These are phyloP conservation scores for Spathaspora arborariae DNA, from an alignment of 805 yeast species.

Conservation along the genomic window DNA sequence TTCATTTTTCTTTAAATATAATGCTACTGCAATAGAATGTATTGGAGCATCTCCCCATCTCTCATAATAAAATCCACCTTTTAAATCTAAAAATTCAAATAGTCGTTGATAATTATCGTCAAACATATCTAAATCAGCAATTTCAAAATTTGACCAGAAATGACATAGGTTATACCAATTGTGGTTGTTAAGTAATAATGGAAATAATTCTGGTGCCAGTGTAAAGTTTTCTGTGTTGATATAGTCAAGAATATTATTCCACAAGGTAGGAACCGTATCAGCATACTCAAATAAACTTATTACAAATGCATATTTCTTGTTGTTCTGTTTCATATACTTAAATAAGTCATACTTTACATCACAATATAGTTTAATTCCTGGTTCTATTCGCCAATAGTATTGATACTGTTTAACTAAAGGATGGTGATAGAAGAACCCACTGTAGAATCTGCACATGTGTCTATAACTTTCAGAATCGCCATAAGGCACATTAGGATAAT, in stretches of 20 bases:
- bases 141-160: slow-evolving; percentile 78
- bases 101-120: slow-evolving; percentile 54
- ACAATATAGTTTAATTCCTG: slow-evolving; percentile 58
- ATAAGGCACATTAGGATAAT: slow-evolving; percentile 29
- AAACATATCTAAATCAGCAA: slow-evolving; percentile 70
- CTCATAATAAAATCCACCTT: slow-evolving; percentile 82
- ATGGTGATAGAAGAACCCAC: slow-evolving; percentile 61
- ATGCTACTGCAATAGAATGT: slow-evolving; percentile 73
- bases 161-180: slow-evolving; percentile 64
- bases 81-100: slow-evolving; percentile 57
- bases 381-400: slow-evolving; percentile 78
- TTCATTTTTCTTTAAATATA: slow-evolving; percentile 53
- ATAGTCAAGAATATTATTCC: slow-evolving; percentile 52
- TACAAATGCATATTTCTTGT: slow-evolving; percentile 65
- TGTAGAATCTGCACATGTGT: slow-evolving; percentile 58
- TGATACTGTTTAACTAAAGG: slow-evolving; percentile 54
- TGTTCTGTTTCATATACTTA: slow-evolving; percentile 49
- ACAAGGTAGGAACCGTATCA: slow-evolving; percentile 59
- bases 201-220: not conserved
- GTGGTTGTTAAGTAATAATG: slow-evolving; percentile 3
- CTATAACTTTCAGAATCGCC: slow-evolving; percentile 61
- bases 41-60: slow-evolving; percentile 95
- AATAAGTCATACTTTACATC: slow-evolving; percentile 64
- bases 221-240: slow-evolving; percentile 23
- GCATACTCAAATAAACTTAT: slow-evolving; percentile 60